These are phyloP conservation scores for Rhytidhysteron rufulum DNA, from an alignment of 2,329 filamentous ascomycete species.

Conservation along the genomic window DNA sequence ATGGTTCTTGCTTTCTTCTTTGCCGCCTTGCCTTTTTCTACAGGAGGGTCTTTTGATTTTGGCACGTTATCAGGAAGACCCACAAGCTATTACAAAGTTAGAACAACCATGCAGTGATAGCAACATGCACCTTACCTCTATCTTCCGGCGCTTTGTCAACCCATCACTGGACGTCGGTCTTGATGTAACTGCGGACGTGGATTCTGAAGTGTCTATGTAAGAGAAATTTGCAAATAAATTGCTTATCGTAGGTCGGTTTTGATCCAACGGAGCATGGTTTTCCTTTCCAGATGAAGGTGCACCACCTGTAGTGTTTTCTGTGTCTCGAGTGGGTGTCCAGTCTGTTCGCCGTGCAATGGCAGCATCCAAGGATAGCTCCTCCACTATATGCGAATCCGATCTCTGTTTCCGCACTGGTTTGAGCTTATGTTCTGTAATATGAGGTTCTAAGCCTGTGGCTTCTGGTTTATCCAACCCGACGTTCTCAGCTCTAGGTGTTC, in stretches of 20 bases:
- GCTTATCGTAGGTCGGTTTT: conserved; percentile 16
- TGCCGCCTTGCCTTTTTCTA: conserved; percentile 29
- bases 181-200: neutral
- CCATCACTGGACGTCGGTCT: conserved; percentile 6
- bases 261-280: conserved; percentile 11
- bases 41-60: conserved; percentile 18
- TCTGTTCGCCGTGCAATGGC: conserved; percentile 27
- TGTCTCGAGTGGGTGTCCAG: conserved; percentile 36
- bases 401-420: conserved; percentile 1
- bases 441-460: neutral
- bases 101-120: too few species aligned
- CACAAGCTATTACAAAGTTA: conserved; percentile 15
- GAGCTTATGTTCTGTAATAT: too few species aligned
- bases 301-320: conserved; percentile 9
- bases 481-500: neutral
- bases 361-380: conserved; percentile 23
- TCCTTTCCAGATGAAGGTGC: conserved; percentile 21
- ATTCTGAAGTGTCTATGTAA: conserved; percentile 11
- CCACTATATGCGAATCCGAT: conserved; percentile 6
- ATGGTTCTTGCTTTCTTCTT: conserved; percentile 39
- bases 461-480: neutral
- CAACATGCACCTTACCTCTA: conserved; percentile 19
- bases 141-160: conserved; percentile 23
- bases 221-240: conserved; percentile 26
- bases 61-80: conserved; percentile 22